phyloP scores from a whole-genome alignment of 371 early-diverging fungal species.

The Nematocida sp. region DNA sequence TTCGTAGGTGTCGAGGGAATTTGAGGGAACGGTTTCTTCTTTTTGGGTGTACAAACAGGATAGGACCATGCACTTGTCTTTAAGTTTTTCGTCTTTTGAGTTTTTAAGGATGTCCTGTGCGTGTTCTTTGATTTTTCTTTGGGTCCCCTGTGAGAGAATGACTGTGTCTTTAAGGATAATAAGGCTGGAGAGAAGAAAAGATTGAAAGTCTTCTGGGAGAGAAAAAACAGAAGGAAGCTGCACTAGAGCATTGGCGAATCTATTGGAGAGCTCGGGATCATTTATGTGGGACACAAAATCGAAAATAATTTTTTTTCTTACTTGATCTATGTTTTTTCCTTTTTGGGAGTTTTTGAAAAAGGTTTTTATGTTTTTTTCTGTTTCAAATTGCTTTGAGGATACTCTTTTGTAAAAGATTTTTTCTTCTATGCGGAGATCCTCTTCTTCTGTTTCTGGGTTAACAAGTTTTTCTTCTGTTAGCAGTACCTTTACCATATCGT shows the following conservation, averaged over 20 bases:
- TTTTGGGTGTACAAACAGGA: neutral
- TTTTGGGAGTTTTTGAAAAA: constrained; percentile 28
- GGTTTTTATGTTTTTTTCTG: neutral
- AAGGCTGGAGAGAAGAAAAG: constrained; percentile 8
- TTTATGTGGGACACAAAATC: constrained; percentile 26
- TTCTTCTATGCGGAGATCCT: constrained; percentile 29
- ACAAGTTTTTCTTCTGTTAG: constrained; percentile 20
- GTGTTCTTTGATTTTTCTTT: neutral
- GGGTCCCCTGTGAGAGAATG: neutral
- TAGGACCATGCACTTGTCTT: constrained; percentile 15
- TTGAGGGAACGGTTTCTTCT: neutral
- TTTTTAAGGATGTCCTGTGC: neutral
- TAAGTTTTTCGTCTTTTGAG: neutral
- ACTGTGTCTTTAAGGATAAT: neutral
- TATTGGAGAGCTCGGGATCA: constrained; percentile 10
- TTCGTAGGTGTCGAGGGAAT: neutral
- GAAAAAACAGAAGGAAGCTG: constrained; percentile 6
- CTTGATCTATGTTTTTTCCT: constrained; percentile 36
- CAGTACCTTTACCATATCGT: constrained; percentile 22
- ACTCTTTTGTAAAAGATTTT: constrained; percentile 27
- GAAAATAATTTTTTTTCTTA: constrained; percentile 29
- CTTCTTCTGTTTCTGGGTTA: constrained; percentile 32
- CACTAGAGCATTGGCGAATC: constrained; percentile 13
- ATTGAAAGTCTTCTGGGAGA: neutral
- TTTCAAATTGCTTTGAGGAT: constrained; percentile 11